A percentile compares a stretch with the other conserved stretches of the same genome.
Conservation (phyloP, 73 alveolate genomes). For the Blepharisma stoltei region DNA sequence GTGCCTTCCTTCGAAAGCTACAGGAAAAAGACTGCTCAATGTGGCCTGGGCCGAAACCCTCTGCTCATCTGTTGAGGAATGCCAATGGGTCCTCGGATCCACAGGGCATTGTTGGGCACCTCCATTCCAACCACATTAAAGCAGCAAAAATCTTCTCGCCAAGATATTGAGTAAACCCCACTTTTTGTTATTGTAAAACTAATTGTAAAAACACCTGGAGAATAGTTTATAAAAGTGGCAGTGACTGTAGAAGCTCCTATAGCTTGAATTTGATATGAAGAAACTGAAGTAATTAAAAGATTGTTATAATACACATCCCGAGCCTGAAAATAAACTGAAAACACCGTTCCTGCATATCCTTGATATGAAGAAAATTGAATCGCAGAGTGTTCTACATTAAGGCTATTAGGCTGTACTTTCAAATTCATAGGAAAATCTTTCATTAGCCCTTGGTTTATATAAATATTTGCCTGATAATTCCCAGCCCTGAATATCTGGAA, state of each 20-base stretch:
- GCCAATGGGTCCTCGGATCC: too few relatives aligned
- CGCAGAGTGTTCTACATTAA: not conserved
- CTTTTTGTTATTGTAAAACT: too few relatives aligned
- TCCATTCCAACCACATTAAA: too few relatives aligned
- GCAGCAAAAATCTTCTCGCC: too few relatives aligned
- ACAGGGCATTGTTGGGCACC: too few relatives aligned
- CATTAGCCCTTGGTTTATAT: not conserved
- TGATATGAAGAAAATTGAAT: not conserved
- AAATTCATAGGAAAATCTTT: not conserved
- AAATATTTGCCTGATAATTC: not conserved
- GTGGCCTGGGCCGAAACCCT: too few relatives aligned
- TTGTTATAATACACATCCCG: not conserved
- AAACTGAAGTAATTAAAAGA: not conserved
- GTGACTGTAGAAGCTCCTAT: not conserved
- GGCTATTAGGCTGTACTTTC: not conserved
- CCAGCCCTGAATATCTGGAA: not conserved
- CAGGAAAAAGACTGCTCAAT: too few relatives aligned
- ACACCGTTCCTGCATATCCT: not conserved
- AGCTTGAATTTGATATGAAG: not conserved
- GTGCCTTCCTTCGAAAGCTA: too few relatives aligned
- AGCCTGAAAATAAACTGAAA: slow-evolving; percentile 14
- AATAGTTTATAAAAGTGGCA: too few relatives aligned
- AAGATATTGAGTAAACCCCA: not conserved
- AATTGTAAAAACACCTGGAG: too few relatives aligned
- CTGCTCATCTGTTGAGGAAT: too few relatives aligned